Conservation (phyloP, 768 basidiomycete species). For the Lactifluus subvellereus region DNA sequence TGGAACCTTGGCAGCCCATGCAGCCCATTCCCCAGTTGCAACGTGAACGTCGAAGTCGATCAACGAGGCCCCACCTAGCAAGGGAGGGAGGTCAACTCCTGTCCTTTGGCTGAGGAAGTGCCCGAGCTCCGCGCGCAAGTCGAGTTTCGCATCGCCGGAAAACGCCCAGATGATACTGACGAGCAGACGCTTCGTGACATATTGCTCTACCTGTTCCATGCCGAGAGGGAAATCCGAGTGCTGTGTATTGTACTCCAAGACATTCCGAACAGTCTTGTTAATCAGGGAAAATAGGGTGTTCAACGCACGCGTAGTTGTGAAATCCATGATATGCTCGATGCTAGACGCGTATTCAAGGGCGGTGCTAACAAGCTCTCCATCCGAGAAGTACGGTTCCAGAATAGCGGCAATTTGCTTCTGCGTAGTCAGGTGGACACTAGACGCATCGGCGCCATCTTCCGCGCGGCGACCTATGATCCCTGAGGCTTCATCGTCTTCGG, state of each 20-base stretch:
- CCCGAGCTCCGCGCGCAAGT: conserved; percentile 83
- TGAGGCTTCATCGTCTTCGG: conserved; percentile 76
- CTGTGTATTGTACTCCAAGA: conserved; percentile 91
- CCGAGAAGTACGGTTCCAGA: conserved; percentile 76
- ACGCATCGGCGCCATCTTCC: conserved; percentile 45
- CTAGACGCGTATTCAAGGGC: conserved; percentile 75
- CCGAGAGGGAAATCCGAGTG: conserved; percentile 93
- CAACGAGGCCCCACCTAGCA: conserved; percentile 71
- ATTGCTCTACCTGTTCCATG: conserved; percentile 80
- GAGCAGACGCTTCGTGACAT: conserved; percentile 82
- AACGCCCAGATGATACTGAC: conserved; percentile 98
- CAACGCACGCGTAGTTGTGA: conserved; percentile 84
- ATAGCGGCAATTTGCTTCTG: conserved; percentile 72
- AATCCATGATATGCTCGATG: conserved; percentile 99
- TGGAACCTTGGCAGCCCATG: conserved; percentile 91
- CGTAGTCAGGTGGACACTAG: conserved; percentile 55
- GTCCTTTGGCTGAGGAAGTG: conserved; percentile 80
- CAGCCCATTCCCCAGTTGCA: conserved; percentile 75
- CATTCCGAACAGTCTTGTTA: conserved; percentile 91
- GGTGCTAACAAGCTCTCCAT: conserved; percentile 72
- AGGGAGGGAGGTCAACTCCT: conserved; percentile 81
- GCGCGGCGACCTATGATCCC: conserved; percentile 59
- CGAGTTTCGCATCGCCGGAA: conserved; percentile 91
- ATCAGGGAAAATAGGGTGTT: conserved; percentile 95
- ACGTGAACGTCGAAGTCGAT: conserved; percentile 96